Conservation (phyloP, 2,329 filamentous ascomycete species). For the Stagonosporopsis tanaceti region DNA sequence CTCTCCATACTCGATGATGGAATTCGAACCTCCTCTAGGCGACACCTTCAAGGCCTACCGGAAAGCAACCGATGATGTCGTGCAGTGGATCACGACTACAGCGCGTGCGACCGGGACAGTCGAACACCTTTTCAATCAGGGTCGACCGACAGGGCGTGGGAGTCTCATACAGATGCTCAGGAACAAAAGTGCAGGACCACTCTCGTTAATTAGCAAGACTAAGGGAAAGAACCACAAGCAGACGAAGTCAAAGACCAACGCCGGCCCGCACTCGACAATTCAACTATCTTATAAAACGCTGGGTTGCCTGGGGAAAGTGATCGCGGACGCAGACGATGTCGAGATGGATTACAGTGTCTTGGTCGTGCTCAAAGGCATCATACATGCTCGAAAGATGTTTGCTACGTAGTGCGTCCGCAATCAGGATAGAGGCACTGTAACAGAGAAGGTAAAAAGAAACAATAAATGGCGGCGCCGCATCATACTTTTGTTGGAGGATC, state of each 20-base stretch:
- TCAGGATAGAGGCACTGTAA: background rate
- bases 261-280: background rate
- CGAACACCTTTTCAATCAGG: conserved; percentile 3
- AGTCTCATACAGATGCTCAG: conserved; percentile 6
- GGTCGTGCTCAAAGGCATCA: conserved; percentile 20
- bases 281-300: conserved; percentile 10
- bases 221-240: background rate
- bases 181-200: background rate
- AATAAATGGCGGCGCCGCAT: conserved; percentile 23
- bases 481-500: conserved; percentile 12
- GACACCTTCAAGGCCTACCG: conserved; percentile 19
- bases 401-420: conserved; percentile 21
- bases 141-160: background rate
- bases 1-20: conserved; percentile 4
- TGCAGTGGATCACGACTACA: conserved; percentile 24
- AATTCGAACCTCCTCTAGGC: conserved; percentile 15
- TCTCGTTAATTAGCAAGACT: background rate
- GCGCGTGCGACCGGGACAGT: conserved; percentile 22
- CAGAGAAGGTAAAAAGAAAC: conserved; percentile 2
- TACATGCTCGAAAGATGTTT: conserved; percentile 22
- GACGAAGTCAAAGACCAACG: background rate
- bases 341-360: conserved; percentile 16
- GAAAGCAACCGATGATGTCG: conserved; percentile 16
- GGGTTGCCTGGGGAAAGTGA: conserved; percentile 6
- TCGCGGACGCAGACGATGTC: conserved; percentile 1